These are phyloP conservation scores for Nakazawaea ambrosiae DNA, from an alignment of 805 yeast genomes.

Conservation along the genomic window DNA sequence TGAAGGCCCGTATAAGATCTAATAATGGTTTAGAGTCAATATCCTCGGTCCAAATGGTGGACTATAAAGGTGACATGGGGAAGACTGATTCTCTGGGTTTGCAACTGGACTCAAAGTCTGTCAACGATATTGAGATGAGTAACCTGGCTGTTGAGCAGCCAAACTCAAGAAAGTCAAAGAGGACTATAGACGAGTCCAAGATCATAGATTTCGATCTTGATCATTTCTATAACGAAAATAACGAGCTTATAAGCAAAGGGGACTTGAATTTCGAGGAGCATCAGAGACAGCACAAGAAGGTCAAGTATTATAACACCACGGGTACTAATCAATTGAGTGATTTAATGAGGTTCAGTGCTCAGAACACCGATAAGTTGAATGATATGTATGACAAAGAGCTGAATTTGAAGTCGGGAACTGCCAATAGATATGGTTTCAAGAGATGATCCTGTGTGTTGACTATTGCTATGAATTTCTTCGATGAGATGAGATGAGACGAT, in stretches of 20 bases:
- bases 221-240: conserved; percentile 29
- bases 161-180: background rate
- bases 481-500: too few species aligned
- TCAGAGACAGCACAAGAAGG: conserved; percentile 14
- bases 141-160: too few species aligned
- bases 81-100: too few species aligned
- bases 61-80: too few species aligned
- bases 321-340: conserved; percentile 26
- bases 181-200: conserved; percentile 12
- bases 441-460: background rate
- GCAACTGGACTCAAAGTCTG: too few species aligned
- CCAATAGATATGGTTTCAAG: conserved; percentile 16
- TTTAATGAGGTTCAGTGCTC: conserved; percentile 23
- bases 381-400: conserved; percentile 16
- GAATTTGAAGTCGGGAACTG: conserved; percentile 12
- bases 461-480: background rate
- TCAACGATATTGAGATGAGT: too few species aligned
- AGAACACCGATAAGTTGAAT: conserved; percentile 19
- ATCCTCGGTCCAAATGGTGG: too few species aligned
- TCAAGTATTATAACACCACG: conserved; percentile 18
- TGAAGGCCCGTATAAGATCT: too few species aligned
- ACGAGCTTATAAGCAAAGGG: conserved; percentile 23
- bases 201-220: conserved; percentile 29
- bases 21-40: too few species aligned
- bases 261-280: conserved; percentile 21